Evolutionary conservation across 2,329 filamentous ascomycete species (phyloP), one percentile per base, ranked within the genome.

Genomic region (Alternaria angustiovoidea): DNA sequence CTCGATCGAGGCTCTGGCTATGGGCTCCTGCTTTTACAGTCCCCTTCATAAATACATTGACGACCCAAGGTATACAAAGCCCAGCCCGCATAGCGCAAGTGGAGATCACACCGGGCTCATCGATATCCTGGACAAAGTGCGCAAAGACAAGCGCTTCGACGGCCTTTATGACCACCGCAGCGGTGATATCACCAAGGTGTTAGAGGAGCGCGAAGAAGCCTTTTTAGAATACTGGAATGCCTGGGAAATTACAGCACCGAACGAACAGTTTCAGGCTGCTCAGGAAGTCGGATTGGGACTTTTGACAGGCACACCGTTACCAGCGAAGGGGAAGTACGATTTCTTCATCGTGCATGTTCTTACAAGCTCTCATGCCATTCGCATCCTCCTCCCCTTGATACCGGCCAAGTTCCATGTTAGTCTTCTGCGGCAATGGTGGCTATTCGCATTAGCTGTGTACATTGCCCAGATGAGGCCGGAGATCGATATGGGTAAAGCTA

Each of bases 191-290:
- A 83, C 88, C 5, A 79, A 80, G 2, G 81, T 97, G 7, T 89
- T 97, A 62, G 79, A 86, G 36, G 82, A 90, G 61, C 86, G 90
- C 53, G 90, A 94, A 71, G 83, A 85, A 14, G 84, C 89, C 0
- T 82, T 97, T 16, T 79, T 97, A 46, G 90, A 96, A 68, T 92
- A 98, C 81, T 98, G 93, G 92, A 95, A 96, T 67, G 89, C 91
- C 3, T 97, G 93, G 94, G 72, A 75, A 9, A 83, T 96, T 9
- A 60, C 66, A 22, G 84, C 94, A 61, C 89, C 91, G 1, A 83
- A 84, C n/a, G 84, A 86, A 65, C 90, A 93, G 71, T 96, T 98
- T 73, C 85, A 88, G 59, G 85, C 91, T 57, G 91, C 89, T 1
- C 87, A 89, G 65, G 80, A 83, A 59, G 78, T 85, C 3, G 86